Base-by-base conservation (phyloP, 768 basidiomycete genomes). In the Tylopilus vinaceipallidus region DNA sequence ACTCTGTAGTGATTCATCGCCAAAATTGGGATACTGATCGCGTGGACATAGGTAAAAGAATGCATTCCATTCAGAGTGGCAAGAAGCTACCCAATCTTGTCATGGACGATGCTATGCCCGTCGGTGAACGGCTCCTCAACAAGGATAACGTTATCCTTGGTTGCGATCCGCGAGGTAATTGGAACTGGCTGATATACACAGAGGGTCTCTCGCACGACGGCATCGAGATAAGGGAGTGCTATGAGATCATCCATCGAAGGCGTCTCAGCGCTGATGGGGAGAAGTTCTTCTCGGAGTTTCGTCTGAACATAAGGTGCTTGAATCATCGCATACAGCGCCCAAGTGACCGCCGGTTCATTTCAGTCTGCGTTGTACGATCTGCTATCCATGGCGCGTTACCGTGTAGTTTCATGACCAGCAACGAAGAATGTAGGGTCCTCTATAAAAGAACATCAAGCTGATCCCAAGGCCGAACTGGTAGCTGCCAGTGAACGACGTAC, bases 221-320 rank as follows among this genome's bases (percentile, higher is more conserved):
- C 72, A 54, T 88, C 87, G 17, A 91, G 79, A 57, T 86, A 88
- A 0, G 83, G 77, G 3, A 92, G 71, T 4, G 75, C 71, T 45
- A 79, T 77, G 2, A 91, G 75, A 30, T 83, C 76, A 33, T 90
- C 88, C 82, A 88, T 86, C 3, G 76, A 75, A 3, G 86, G 86
- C 0, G 68, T 78, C 8, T 85, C 80, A 0, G 79, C 81, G 1
- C 71, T 57, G 12, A 83, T 68, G 0, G 67, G 59, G 9, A 78
- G 64, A 1, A 85, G 69, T 57, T 90, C 86, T 2, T 78, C 72
- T 2, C 84, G 74, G 0, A 91, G 73, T 54, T 78, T 78, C 7
- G 57, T 66, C 54, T 88, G 85, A 7, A 77, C 66, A 1, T 73
- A 67, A 0, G 73, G 72, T 36, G 78, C 55, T 52, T 77, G 71